Evolutionary conservation across 164 flowering plant species (phyloP).

Genomic region (Vitis riparia): DNA sequence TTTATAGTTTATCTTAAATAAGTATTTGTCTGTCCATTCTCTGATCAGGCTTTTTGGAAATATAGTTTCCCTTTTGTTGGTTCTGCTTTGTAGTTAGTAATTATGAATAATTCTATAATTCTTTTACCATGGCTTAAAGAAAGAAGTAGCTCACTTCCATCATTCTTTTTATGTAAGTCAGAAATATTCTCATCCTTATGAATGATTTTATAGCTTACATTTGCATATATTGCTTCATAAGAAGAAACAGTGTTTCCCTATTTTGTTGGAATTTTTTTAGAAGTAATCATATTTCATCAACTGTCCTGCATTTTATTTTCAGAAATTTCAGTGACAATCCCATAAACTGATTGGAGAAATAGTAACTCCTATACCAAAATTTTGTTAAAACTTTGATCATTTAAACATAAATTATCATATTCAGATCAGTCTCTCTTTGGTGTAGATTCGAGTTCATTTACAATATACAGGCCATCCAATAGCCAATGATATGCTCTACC

Average conservation of each 20-base stretch:
- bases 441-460: slow-evolving; percentile 88
- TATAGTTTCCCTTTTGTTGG: too few species aligned
- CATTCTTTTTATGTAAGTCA: background rate
- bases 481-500: slow-evolving; percentile 86
- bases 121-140: too few species aligned
- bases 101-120: too few species aligned
- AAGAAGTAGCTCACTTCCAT: too few species aligned
- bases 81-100: too few species aligned
- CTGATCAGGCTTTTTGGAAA: background rate
- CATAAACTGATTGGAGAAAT: too few species aligned
- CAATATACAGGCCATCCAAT: slow-evolving; percentile 83
- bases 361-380: too few species aligned
- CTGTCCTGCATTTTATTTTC: background rate
- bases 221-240: background rate
- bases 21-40: background rate
- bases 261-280: background rate
- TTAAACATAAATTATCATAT: too few species aligned
- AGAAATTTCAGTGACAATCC: background rate
- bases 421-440: slow-evolving; percentile 1
- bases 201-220: background rate
- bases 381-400: too few species aligned
- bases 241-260: background rate
- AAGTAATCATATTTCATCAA: background rate
- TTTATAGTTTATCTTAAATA: background rate
- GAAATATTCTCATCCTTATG: background rate